Conservation (phyloP, 2,329 filamentous ascomycete genomes). For the Sporothrix euskadiensis region DNA sequence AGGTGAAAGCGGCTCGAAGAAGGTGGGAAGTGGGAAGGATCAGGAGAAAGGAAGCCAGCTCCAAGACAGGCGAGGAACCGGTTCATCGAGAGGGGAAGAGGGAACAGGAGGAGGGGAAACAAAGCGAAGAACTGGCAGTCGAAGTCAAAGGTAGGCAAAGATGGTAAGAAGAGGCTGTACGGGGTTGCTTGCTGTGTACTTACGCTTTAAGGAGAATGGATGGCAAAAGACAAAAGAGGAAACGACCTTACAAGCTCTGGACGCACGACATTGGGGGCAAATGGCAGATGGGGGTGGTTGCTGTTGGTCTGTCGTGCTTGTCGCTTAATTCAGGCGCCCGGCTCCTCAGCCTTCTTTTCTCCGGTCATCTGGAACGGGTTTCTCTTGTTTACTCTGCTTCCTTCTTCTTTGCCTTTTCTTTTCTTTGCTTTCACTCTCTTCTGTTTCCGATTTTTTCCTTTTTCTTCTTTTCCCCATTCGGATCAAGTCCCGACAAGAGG, state of each 20-base stretch:
- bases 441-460: neutral
- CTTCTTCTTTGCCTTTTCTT: neutral
- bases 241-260: neutral
- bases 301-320: slow-evolving; percentile 3
- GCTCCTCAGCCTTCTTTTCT: slow-evolving; percentile 21
- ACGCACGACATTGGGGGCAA: neutral
- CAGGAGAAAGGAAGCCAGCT: slow-evolving; percentile 6
- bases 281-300: neutral
- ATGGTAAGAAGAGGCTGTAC: neutral
- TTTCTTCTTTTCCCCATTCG: slow-evolving; percentile 18
- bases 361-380: neutral
- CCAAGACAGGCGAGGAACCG: neutral
- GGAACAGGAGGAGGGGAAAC: neutral
- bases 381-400: neutral
- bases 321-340: slow-evolving; percentile 19
- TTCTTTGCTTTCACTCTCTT: neutral
- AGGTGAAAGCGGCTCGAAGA: slow-evolving; percentile 1
- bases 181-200: neutral
- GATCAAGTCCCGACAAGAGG: slow-evolving; percentile 21
- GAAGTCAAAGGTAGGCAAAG: neutral
- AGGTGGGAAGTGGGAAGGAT: slow-evolving; percentile 11
- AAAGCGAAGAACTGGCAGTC: neutral
- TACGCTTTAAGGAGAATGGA: neutral
- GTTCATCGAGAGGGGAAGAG: neutral
- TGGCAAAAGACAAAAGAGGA: neutral